phyloP scores from a whole-genome alignment of 768 basidiomycete species.

The Calocybe gangraenosa region DNA sequence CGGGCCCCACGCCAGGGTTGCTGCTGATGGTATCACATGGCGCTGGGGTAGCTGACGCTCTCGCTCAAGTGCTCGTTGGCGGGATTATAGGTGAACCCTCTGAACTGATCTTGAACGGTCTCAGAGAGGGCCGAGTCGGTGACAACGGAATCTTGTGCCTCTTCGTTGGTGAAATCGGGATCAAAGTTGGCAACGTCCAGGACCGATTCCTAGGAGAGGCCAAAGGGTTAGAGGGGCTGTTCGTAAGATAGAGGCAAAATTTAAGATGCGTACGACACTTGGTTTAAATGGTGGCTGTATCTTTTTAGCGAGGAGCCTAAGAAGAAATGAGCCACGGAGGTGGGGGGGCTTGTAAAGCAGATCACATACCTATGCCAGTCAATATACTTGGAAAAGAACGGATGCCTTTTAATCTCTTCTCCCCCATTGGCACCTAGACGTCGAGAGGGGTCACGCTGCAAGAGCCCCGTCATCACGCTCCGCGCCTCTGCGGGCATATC shows the following conservation, averaged over 20 bases:
- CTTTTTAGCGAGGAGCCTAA: constrained; percentile 82
- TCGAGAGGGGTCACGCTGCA: constrained; percentile 83
- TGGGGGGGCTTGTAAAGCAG: neutral
- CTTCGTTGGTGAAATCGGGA: constrained; percentile 94
- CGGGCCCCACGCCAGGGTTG: too few species aligned
- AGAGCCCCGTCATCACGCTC: constrained; percentile 81
- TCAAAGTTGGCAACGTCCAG: constrained; percentile 97
- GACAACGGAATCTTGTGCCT: constrained; percentile 93
- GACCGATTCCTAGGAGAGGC: constrained; percentile 65
- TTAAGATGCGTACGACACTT: constrained; percentile 64
- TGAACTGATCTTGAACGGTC: constrained; percentile 96
- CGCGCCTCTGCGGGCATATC: constrained; percentile 88
- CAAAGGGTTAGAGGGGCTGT: neutral
- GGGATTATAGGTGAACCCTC: constrained; percentile 86
- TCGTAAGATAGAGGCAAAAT: neutral
- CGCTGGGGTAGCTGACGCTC: constrained; percentile 66
- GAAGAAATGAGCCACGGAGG: neutral
- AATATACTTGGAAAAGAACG: constrained; percentile 92
- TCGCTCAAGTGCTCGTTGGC: constrained; percentile 82
- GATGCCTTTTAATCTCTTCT: constrained; percentile 93
- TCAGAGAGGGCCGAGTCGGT: constrained; percentile 89
- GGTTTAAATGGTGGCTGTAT: constrained; percentile 98
- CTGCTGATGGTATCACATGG: constrained; percentile 19
- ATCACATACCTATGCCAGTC: constrained; percentile 75
- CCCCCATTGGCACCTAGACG: constrained; percentile 92